Evolutionary conservation across 106 monocot species (phyloP), one percentile per base, ranked within the genome.

Genomic region (Dendrobium chrysotoxum): DNA sequence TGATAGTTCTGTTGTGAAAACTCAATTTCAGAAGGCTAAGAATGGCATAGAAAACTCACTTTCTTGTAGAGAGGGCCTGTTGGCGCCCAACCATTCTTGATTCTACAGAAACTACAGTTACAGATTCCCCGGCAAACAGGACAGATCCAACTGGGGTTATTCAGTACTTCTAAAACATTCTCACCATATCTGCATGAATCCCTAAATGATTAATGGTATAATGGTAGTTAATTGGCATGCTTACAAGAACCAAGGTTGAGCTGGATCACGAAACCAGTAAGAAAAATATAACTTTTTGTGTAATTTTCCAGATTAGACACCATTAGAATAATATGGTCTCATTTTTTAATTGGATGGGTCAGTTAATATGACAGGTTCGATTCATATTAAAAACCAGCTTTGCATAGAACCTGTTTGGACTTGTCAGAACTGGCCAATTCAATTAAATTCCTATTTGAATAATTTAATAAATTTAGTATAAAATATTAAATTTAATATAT

Each of bases 101-200:
- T 46, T 77, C 95, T 79, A 77, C 95, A 95, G 10, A 91, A 28
- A 72, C 95, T 95, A 83, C 95, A 95, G 71, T 95, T 95, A 81
- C 95, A 95, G 30, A 95, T 93, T 47, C 91, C 95, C 20, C 95
- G 85, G 53, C 95, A 95, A 79, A 88, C 87, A 46, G 95, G 95
- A 68, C 95, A 95, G 3, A 89, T 86, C 95, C 95, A 95, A 77
- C 85, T 77, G 5, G 86, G 83, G 83, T 93, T 89, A 78, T 86
- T 84, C 30, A 83, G 77, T n/a, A 83, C 95, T 77, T 95, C 95
- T 70, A 93, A 81, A 76, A 95, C 93, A 86, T 95, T 89, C 82
- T 95, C 95, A 42, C 95, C 95, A 82, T 95, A 95, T 72, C 95
- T 95, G 72, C 72, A 83, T 77, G 54, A 75, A 16, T 41, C 3